Conservation (phyloP, 2,329 filamentous ascomycete species). For the Colletotrichum sansevieriae region DNA sequence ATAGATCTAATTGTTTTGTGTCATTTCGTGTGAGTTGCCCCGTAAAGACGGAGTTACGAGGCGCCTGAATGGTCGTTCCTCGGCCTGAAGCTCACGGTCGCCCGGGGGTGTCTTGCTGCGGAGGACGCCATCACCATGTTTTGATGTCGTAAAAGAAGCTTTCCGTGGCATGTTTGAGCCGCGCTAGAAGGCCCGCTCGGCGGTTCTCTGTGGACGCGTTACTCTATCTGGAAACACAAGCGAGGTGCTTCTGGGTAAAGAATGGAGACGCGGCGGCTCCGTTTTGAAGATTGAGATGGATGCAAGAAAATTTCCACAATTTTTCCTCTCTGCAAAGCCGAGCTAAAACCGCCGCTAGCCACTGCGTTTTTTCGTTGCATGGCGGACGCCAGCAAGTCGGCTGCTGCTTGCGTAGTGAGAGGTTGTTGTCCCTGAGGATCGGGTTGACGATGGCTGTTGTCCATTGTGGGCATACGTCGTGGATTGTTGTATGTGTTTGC, state of each 20-base stretch:
- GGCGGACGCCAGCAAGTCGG: too few relatives aligned
- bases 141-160: slow-evolving; percentile 42
- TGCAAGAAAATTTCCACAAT: slow-evolving; percentile 34
- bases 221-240: slow-evolving; percentile 28
- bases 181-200: slow-evolving; percentile 33
- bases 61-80: slow-evolving; percentile 25
- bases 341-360: slow-evolving; percentile 36
- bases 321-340: slow-evolving; percentile 36
- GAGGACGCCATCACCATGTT: slow-evolving; percentile 37
- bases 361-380: too few relatives aligned
- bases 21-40: slow-evolving; percentile 21
- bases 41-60: background rate
- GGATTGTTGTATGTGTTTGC: too few relatives aligned
- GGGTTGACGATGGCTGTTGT: too few relatives aligned
- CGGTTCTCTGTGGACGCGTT: slow-evolving; percentile 22
- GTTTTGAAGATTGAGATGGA: slow-evolving; percentile 21
- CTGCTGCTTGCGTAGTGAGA: too few relatives aligned
- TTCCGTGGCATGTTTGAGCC: slow-evolving; percentile 38
- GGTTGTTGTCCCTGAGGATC: too few relatives aligned
- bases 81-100: slow-evolving; percentile 23
- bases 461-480: too few relatives aligned
- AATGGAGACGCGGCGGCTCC: slow-evolving; percentile 31
- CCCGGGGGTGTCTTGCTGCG: slow-evolving; percentile 7
- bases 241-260: slow-evolving; percentile 39
- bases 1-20: slow-evolving; percentile 40